Percentiles rank a stretch among this genome's conserved stretches.
Conservation (phyloP, 345 rosid genomes). For the Fremontodendron californicum region DNA sequence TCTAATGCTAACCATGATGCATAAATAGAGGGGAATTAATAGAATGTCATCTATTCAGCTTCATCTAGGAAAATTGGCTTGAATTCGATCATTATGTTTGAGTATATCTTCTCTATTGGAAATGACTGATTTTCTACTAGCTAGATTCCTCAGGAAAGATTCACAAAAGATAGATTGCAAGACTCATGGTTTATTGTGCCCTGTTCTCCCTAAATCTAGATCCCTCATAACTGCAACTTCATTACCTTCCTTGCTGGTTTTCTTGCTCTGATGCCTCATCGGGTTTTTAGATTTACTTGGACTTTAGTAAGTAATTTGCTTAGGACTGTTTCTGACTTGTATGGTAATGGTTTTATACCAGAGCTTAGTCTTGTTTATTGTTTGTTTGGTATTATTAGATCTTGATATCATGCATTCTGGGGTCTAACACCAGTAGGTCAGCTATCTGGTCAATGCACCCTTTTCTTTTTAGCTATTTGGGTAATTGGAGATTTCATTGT, state of each 20-base stretch:
- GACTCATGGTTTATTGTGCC: neutral
- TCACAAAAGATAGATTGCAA: neutral
- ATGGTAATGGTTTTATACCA: neutral
- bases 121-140: neutral
- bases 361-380: neutral
- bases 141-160: neutral
- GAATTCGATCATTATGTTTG: neutral
- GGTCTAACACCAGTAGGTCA: neutral
- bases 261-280: neutral
- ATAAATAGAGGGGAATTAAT: neutral
- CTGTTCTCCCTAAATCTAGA: neutral
- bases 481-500: neutral
- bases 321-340: neutral
- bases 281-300: neutral
- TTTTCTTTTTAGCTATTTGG: neutral
- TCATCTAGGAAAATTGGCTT: neutral
- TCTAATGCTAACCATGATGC: slow-evolving; percentile 1
- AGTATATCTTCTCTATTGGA: neutral
- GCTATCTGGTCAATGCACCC: neutral
- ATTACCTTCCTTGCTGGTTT: neutral
- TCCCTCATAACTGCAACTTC: neutral
- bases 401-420: no score
- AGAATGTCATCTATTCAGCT: neutral
- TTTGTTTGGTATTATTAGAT: no score
- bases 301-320: neutral